Base-by-base conservation (phyloP, 257 asterid species). In the Nicotiana paniculata region DNA sequence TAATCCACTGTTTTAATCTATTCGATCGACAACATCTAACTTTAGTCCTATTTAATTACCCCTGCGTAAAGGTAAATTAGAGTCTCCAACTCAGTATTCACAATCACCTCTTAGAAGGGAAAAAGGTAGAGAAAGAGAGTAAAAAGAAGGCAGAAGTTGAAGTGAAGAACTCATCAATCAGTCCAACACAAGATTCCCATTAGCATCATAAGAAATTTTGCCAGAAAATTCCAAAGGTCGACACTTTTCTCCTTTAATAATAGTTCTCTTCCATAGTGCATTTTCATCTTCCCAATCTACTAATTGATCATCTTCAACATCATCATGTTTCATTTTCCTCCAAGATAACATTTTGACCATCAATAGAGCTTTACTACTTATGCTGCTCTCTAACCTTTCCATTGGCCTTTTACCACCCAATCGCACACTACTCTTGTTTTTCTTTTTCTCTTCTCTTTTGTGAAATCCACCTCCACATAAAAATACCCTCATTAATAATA, bases 151-250 rank as follows among this genome's bases (percentile, higher is more conserved):
- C 9, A 11, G 10, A 55, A 33, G 21, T 37, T 6, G 46, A 26
- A 28, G 6, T 33, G 6, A 21, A 79, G 43, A 10, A 74, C 6
- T 74, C 39, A 74, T 74, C 11, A 88, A 74, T 74, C 35, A 88
- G 72, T 88, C 93, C 3, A 89, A 86, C 53, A 93, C 37, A 61
- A 89, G 90, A 83, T 93, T 94, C 15, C 98, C 98, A n/a, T 90
- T 75, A 0, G 86, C 72, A 79, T 94, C 97, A 10, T 94, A 93
- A 88, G 88, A 81, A 88, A 94, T 94, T 86, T 89, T 89, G 53
- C 98, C 98, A 1, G 97, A 93, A 65, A 93, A 91, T 51, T 91
- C 88, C 79, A 90, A n/a, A 0, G 98, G 97, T 0, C 92, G 92
- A 79, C 97, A 94, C 84, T 88, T 91, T 26, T 87, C 98, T 6